These are phyloP conservation scores for Scedosporium aurantiacum DNA, from an alignment of 2,329 filamentous ascomycete species.

Conservation along the genomic window DNA sequence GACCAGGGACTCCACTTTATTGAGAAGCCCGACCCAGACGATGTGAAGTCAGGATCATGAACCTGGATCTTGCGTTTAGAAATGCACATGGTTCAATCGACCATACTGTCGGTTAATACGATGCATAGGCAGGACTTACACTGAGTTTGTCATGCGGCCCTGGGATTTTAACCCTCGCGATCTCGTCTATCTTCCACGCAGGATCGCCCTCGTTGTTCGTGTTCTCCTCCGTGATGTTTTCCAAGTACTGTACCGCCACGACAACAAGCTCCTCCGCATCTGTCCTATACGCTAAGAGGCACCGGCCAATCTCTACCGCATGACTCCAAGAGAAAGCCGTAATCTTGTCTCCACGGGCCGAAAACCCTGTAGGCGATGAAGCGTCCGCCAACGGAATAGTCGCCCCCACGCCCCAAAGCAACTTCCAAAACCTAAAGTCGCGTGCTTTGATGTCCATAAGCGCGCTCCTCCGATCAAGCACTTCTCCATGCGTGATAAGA, in stretches of 20 bases:
- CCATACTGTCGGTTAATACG: background rate
- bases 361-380: constrained; percentile 18
- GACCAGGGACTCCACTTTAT: constrained; percentile 46
- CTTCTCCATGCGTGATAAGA: constrained; percentile 41
- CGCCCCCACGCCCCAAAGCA: constrained; percentile 46
- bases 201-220: constrained; percentile 9
- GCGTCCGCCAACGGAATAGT: constrained; percentile 36
- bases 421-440: constrained; percentile 37
- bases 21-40: constrained; percentile 36
- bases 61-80: constrained; percentile 4
- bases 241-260: constrained; percentile 33
- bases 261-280: constrained; percentile 39
- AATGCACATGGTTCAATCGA: no score
- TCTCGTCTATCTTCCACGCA: constrained; percentile 40
- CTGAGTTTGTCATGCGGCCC: constrained; percentile 12
- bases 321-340: constrained; percentile 42
- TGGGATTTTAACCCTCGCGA: constrained; percentile 33
- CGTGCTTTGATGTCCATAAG: constrained; percentile 21
- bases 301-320: constrained; percentile 27
- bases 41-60: constrained; percentile 37
- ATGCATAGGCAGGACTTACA: constrained; percentile 16
- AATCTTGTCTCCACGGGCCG: constrained; percentile 21
- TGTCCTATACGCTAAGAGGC: constrained; percentile 40
- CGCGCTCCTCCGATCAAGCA: constrained; percentile 11
- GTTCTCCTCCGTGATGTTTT: constrained; percentile 9